Percentiles rank a stretch among this genome's conserved stretches.
Evolutionary conservation across 2,329 filamentous ascomycete species (phyloP).

Genomic region (Fusarium torulosum): DNA sequence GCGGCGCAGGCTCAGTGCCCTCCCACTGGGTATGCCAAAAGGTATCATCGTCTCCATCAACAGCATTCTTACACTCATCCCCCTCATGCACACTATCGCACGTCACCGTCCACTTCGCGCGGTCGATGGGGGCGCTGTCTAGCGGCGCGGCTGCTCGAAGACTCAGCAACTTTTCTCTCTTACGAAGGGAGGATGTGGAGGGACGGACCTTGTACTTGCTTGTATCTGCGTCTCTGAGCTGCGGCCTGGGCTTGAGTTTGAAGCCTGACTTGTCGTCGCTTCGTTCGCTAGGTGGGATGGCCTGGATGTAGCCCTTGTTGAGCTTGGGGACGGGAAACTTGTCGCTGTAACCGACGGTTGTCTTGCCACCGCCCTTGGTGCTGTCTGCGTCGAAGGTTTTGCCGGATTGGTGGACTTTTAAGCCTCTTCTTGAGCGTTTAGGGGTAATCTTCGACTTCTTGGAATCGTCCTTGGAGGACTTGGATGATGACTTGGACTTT

Average conservation of each 20-base stretch:
- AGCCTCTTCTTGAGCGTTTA: background rate
- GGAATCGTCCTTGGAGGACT: background rate
- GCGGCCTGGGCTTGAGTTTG: constrained; percentile 9
- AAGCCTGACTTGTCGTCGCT: background rate
- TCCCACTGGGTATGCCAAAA: constrained; percentile 34
- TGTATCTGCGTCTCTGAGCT: background rate
- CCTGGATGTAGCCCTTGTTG: constrained; percentile 17
- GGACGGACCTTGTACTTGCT: constrained; percentile 14
- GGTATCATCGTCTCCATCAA: constrained; percentile 5
- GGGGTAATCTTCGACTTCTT: background rate
- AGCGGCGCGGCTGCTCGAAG: constrained; percentile 26
- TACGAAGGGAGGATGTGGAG: background rate
- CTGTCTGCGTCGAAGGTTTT: constrained; percentile 16
- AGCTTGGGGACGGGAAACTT: constrained; percentile 4
- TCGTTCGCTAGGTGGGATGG: constrained; percentile 4
- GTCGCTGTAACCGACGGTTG: background rate
- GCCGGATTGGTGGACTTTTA: constrained; percentile 1
- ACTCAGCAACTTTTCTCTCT: constrained; percentile 16
- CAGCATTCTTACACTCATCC: constrained; percentile 21
- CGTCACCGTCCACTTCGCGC: constrained; percentile 20
- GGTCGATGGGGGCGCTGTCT: constrained; percentile 16
- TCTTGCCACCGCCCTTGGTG: constrained; percentile 23
- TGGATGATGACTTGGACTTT: background rate
- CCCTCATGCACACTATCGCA: constrained; percentile 26
- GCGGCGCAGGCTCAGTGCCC: constrained; percentile 12